Base-by-base conservation (phyloP, 805 yeast genomes). In the Saccharomycopsis sp. region DNA sequence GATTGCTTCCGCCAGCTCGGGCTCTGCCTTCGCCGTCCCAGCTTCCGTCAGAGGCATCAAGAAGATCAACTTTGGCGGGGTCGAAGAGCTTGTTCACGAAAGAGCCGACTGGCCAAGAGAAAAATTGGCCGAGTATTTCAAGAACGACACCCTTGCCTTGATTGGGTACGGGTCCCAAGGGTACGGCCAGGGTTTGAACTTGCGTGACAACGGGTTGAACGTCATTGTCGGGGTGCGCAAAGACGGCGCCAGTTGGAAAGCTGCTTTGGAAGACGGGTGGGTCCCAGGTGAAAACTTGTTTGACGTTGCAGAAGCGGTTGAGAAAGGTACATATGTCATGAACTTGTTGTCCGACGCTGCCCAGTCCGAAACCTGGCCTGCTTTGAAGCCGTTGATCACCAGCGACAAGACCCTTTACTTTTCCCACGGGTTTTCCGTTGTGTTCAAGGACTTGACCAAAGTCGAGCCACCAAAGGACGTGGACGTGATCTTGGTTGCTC, bases 151-250 rank as follows among this genome's bases (percentile, higher is more conserved):
- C 49, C 73, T 92, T 62, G 97, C 98, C 54, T 71, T 92, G 61
- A 88, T 92, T 56, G 98, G 98, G 69, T 92, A 92, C 80, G 98
- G 98, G 64, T 89, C 98, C 54, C 98, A 92, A 74, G 98, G 98
- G 76, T 89, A 92, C 77, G 98, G 98, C 65, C 98, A 92, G 75
- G 97, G 96, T 70, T 79, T 92, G 58, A 92, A 92, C 87, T 73
- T 94, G 73, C 85, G 98, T 73, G 98, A 92, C 77, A 89, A 92
- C 61, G 98, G 98, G 68, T 68, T 92, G 62, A 89, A 89, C 67
- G 98, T 89, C 57, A 84, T 92, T 64, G 74, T 92, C 56, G 98
- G 98, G 79, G 98, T 92, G 59, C 80, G 98, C 71, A 86, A 92
- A 77, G 69, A 85, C 63, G 98, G 98, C 75, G 92, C 96, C 53